Percentiles rank a stretch among this genome's conserved stretches.
Evolutionary conservation across 345 rosid species (phyloP).

Genomic region (Acer saccharum): DNA sequence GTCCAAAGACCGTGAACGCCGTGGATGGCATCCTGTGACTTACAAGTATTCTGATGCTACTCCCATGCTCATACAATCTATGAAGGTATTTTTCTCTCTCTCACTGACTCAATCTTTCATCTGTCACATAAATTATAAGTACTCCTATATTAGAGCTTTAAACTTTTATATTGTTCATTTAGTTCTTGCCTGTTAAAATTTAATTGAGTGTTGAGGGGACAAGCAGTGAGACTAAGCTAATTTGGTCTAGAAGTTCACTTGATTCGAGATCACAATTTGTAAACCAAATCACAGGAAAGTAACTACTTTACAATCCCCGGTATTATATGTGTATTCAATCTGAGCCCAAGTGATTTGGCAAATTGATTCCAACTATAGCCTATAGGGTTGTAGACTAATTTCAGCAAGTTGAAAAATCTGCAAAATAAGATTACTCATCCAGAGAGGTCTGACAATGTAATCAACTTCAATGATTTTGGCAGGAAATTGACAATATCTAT

Average conservation of each 20-base stretch:
- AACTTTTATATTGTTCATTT: background rate
- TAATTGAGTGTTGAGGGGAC: background rate
- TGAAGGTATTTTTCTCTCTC: conserved; percentile 52
- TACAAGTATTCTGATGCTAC: conserved; percentile 87
- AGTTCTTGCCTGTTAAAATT: background rate
- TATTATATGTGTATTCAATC: background rate
- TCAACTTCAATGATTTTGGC: conserved; percentile 18
- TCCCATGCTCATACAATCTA: conserved; percentile 61
- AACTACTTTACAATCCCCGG: background rate
- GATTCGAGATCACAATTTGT: background rate
- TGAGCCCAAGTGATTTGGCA: background rate
- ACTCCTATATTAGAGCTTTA: background rate
- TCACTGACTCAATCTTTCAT: background rate
- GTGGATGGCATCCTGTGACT: conserved; percentile 92
- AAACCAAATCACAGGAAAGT: background rate
- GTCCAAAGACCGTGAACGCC: conserved; percentile 72
- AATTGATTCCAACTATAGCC: background rate
- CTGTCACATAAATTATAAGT: too few species aligned
- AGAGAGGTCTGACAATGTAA: background rate
- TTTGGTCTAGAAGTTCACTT: background rate
- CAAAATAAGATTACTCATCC: background rate
- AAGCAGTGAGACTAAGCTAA: background rate
- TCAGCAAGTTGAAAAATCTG: background rate
- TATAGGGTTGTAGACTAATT: background rate
- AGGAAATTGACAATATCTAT: conserved; percentile 83